These are phyloP conservation scores for Coemansia sp. DNA, from an alignment of 192 early-diverging fungal genomes.

Conservation along the genomic window DNA sequence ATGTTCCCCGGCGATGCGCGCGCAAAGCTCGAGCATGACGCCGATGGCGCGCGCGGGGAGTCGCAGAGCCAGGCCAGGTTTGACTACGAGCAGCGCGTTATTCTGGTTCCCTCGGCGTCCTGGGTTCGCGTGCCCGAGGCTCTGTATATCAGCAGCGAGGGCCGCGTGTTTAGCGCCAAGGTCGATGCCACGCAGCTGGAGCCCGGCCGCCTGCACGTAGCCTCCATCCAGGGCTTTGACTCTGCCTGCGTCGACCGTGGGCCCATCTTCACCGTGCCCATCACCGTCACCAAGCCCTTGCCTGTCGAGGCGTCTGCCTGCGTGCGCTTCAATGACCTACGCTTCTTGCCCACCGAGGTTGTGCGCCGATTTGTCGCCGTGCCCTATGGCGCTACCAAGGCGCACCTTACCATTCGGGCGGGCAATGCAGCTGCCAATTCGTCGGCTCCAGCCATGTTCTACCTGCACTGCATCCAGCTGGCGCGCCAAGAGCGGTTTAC, in stretches of 20 bases:
- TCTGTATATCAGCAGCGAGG: conserved; percentile 65
- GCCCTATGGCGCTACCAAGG: conserved; percentile 80
- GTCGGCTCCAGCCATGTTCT: conserved; percentile 63
- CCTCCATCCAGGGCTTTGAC: conserved; percentile 78
- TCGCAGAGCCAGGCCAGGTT: conserved; percentile 60
- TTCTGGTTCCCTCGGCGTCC: conserved; percentile 62
- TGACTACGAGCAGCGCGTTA: conserved; percentile 75
- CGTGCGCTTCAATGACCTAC: conserved; percentile 57
- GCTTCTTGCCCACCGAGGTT: conserved; percentile 75
- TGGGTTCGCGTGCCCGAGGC: conserved; percentile 82
- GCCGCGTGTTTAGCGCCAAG: conserved; percentile 63
- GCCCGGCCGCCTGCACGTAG: conserved; percentile 75
- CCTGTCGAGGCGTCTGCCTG: conserved; percentile 50
- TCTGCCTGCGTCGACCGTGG: conserved; percentile 67
- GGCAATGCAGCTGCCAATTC: conserved; percentile 25
- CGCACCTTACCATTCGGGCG: conserved; percentile 43
- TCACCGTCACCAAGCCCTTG: conserved; percentile 84
- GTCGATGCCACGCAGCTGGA: conserved; percentile 80
- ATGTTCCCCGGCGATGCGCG: conserved; percentile 44
- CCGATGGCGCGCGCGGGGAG: conserved; percentile 59
- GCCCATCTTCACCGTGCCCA: conserved; percentile 80
- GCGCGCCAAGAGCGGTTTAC: conserved; percentile 66
- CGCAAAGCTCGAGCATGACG: conserved; percentile 64
- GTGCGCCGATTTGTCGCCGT: conserved; percentile 79
- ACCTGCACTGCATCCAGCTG: conserved; percentile 73